Conservation (phyloP, 257 asterid genomes). For the Solanum habrochaites region DNA sequence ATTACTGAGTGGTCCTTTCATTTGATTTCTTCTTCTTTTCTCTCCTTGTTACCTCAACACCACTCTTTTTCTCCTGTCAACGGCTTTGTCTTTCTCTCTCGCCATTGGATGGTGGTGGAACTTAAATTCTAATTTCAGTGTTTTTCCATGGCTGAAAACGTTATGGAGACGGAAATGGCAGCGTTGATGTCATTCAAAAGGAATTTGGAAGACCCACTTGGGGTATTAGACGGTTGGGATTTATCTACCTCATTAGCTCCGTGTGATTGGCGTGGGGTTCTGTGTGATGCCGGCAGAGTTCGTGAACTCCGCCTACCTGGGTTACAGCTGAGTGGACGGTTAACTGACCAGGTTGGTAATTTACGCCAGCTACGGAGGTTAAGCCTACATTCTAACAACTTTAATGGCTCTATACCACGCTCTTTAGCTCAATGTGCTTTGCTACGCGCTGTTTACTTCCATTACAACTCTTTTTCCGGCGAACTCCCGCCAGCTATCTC, state of each 20-base stretch:
- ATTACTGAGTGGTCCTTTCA: neutral
- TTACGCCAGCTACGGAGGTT: constrained; percentile 53
- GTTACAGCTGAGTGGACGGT: constrained; percentile 37
- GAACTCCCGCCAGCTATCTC: constrained; percentile 15
- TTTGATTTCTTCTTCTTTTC: neutral
- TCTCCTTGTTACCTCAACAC: neutral
- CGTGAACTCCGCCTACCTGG: constrained; percentile 48
- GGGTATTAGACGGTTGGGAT: constrained; percentile 38
- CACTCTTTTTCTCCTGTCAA: neutral
- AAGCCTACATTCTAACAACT: constrained; percentile 41
- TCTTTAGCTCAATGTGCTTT: constrained; percentile 36
- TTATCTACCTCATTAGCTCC: constrained; percentile 43
- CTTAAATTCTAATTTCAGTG: neutral
- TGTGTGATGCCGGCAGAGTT: constrained; percentile 29
- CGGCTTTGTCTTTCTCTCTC: neutral
- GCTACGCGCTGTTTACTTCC: constrained; percentile 36
- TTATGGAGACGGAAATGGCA: constrained; percentile 35
- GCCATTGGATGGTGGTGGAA: neutral
- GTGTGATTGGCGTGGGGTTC: constrained; percentile 70
- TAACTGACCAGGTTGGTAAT: constrained; percentile 27
- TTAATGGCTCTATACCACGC: constrained; percentile 43
- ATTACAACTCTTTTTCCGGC: constrained; percentile 45
- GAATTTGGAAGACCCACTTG: constrained; percentile 44
- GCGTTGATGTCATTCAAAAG: constrained; percentile 32
- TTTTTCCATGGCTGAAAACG: neutral